phyloP scores from a whole-genome alignment of 352 stramenopile genomes.

The Phytophthora crassamura region DNA sequence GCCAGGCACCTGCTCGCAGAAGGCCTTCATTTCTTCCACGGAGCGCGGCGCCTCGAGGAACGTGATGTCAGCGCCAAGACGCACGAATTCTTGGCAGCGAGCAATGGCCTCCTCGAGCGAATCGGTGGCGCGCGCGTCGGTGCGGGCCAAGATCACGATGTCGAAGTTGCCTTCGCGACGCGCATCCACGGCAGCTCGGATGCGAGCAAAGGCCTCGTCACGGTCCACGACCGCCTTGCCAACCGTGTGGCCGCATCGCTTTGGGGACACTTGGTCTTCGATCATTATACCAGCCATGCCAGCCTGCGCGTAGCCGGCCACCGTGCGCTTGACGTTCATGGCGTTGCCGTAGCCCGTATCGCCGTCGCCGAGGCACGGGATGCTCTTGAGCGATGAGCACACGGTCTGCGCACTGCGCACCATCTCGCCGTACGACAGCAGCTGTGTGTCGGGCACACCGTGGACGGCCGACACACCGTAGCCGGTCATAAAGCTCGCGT shows the following conservation, averaged over 20 bases:
- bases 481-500: slow-evolving; percentile 93
- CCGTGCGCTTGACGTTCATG: slow-evolving; percentile 93
- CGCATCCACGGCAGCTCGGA: slow-evolving; percentile 92
- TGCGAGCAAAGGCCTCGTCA: slow-evolving; percentile 85
- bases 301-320: slow-evolving; percentile 89
- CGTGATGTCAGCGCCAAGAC: slow-evolving; percentile 93
- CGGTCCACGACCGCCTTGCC: slow-evolving; percentile 91
- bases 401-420: slow-evolving; percentile 42
- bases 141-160: slow-evolving; percentile 94
- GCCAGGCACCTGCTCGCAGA: slow-evolving; percentile 90
- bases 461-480: slow-evolving; percentile 90
- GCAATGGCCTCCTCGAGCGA: slow-evolving; percentile 92
- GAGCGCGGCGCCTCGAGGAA: slow-evolving; percentile 94
- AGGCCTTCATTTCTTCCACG: slow-evolving; percentile 92
- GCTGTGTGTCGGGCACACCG: slow-evolving; percentile 89
- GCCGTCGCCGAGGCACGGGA: slow-evolving; percentile 85
- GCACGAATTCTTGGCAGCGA: slow-evolving; percentile 63
- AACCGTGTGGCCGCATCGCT: slow-evolving; percentile 93
- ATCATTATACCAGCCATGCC: slow-evolving; percentile 95
- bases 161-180: slow-evolving; percentile 81
- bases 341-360: slow-evolving; percentile 95
- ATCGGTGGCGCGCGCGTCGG: slow-evolving; percentile 89
- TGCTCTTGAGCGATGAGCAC: slow-evolving; percentile 41
- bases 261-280: slow-evolving; percentile 94
- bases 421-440: slow-evolving; percentile 72